A percentile compares a stretch with the other conserved stretches of the same genome.
phyloP scores from a whole-genome alignment of 306 rosid genomes.

The Hylodesmum podocarpum region DNA sequence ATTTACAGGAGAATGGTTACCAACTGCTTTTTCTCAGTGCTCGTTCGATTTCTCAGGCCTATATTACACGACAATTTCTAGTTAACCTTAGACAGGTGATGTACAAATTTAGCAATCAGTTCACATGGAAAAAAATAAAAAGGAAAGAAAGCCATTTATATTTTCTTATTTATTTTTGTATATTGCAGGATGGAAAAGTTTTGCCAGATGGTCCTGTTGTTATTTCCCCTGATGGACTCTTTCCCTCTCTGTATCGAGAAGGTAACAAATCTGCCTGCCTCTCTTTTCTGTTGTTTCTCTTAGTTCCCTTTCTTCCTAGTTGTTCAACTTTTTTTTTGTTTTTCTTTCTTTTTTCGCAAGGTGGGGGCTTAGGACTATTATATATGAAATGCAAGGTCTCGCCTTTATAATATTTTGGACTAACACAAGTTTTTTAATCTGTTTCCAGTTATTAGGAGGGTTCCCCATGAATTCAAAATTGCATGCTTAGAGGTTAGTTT shows the following conservation, averaged over 20 bases:
- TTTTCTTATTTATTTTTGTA: constrained; percentile 26
- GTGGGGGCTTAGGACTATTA: background rate
- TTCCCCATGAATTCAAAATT: constrained; percentile 98
- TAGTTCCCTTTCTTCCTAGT: background rate
- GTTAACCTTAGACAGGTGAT: constrained; percentile 89
- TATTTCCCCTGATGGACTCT: constrained; percentile 96
- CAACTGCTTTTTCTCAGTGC: constrained; percentile 96
- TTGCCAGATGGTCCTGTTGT: constrained; percentile 96
- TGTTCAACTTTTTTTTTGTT: background rate
- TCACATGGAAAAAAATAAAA: constrained; percentile 11
- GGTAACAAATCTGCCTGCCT: constrained; percentile 49
- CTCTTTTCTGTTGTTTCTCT: background rate
- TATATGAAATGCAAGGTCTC: constrained; percentile 11
- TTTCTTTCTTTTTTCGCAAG: background rate
- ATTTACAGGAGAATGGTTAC: constrained; percentile 90
- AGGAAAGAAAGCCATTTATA: background rate
- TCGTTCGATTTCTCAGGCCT: constrained; percentile 95
- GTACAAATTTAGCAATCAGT: constrained; percentile 24
- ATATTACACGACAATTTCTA: constrained; percentile 78
- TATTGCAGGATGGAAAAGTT: constrained; percentile 80
- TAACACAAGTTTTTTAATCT: constrained; percentile 18
- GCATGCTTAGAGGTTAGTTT: constrained; percentile 88
- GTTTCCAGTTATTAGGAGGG: constrained; percentile 84
- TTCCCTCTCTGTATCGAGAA: constrained; percentile 95
- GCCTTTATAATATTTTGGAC: constrained; percentile 19